A percentile compares a stretch with the other conserved stretches of the same genome.
Evolutionary conservation across 2,329 filamentous ascomycete genomes (phyloP).

Genomic region (Arthrobotrys musiformis): DNA sequence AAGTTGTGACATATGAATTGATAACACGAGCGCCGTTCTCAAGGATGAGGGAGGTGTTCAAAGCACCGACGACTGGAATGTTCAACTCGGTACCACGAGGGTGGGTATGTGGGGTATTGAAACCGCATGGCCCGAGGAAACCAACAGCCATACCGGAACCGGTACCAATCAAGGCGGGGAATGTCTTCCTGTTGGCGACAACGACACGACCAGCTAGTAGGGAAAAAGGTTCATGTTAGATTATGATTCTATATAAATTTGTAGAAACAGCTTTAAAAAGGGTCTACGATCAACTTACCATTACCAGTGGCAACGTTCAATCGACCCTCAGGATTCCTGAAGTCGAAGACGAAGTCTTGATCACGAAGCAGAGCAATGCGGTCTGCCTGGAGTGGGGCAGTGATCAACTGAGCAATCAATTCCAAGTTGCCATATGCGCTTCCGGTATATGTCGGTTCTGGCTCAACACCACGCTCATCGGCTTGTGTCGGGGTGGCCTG

Average conservation of each 20-base stretch:
- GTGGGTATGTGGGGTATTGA: slow-evolving; percentile 69
- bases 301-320: slow-evolving; percentile 50
- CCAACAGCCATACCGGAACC: slow-evolving; percentile 68
- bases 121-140: slow-evolving; percentile 63
- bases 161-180: slow-evolving; percentile 69
- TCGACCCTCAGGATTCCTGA: slow-evolving; percentile 60
- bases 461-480: slow-evolving; percentile 22
- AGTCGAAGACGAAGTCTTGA: slow-evolving; percentile 67
- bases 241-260: neutral
- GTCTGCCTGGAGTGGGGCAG: slow-evolving; percentile 39
- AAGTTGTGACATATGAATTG: slow-evolving; percentile 36
- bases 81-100: slow-evolving; percentile 60
- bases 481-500: slow-evolving; percentile 22
- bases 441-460: slow-evolving; percentile 39
- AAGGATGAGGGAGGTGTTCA: slow-evolving; percentile 49
- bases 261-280: slow-evolving; percentile 30
- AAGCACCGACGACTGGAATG: slow-evolving; percentile 51
- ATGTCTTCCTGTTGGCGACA: slow-evolving; percentile 69
- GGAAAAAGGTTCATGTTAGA: slow-evolving; percentile 57
- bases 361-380: slow-evolving; percentile 61
- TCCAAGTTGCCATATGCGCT: slow-evolving; percentile 48
- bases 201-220: slow-evolving; percentile 66
- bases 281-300: slow-evolving; percentile 37
- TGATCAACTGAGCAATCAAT: slow-evolving; percentile 44
- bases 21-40: slow-evolving; percentile 56